phyloP scores from a whole-genome alignment of 2,329 filamentous ascomycete genomes.

The Exophiala bonariae region DNA sequence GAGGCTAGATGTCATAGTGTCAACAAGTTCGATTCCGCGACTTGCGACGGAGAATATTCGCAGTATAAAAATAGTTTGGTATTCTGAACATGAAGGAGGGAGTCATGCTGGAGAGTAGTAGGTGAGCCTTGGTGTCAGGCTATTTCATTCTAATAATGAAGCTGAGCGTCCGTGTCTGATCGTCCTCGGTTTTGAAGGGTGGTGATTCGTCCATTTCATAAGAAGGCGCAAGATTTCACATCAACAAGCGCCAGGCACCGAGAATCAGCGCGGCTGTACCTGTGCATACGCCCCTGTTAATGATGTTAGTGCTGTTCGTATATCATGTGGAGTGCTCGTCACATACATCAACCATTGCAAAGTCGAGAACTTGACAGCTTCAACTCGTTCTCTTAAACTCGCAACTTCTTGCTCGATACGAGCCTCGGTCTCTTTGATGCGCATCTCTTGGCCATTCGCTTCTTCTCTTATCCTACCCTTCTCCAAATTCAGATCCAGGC shows the following conservation, averaged over 20 bases:
- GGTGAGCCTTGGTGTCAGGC: too few species aligned
- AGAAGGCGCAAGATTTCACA: constrained; percentile 41
- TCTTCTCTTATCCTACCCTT: constrained; percentile 96
- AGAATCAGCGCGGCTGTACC: constrained; percentile 66
- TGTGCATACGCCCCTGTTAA: constrained; percentile 61
- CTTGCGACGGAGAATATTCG: too few species aligned
- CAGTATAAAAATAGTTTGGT: too few species aligned
- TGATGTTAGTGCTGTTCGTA: constrained; percentile 29
- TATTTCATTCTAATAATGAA: too few species aligned
- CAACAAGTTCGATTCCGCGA: too few species aligned
- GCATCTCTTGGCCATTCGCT: constrained; percentile 92
- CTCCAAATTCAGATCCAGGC: constrained; percentile 90
- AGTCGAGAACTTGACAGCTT: constrained; percentile 97
- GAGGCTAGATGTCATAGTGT: too few species aligned
- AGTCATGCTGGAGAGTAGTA: too few species aligned
- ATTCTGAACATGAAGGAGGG: too few species aligned
- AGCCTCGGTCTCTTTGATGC: constrained; percentile 98
- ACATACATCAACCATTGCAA: constrained; percentile 97
- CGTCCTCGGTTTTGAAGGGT: too few species aligned
- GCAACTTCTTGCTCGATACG: constrained; percentile 98
- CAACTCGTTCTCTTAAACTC: constrained; percentile 82
- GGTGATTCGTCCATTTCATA: not conserved
- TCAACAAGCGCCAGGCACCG: constrained; percentile 67
- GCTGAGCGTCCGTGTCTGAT: too few species aligned
- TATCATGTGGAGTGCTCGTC: constrained; percentile 27